These are phyloP conservation scores for Diaporthe vaccinii DNA, from an alignment of 2,329 filamentous ascomycete species.

Conservation along the genomic window DNA sequence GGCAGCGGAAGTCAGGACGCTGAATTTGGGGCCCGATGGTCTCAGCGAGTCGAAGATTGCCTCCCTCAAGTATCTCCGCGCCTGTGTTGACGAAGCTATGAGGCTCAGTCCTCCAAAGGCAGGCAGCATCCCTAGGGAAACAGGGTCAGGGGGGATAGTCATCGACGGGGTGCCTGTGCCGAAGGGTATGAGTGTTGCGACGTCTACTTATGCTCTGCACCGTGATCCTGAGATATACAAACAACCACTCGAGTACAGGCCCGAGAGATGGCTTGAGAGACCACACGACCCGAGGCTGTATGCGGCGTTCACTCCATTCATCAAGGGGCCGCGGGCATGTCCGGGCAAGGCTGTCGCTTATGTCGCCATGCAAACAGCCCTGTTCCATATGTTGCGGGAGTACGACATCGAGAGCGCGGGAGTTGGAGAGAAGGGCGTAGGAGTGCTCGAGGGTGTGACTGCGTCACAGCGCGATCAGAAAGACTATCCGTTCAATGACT, in stretches of 20 bases:
- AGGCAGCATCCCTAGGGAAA: slow-evolving; percentile 5
- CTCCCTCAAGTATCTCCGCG: slow-evolving; percentile 23
- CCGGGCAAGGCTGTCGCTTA: slow-evolving; percentile 20
- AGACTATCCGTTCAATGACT: slow-evolving; percentile 24
- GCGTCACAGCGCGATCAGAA: not conserved
- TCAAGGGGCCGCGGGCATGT: slow-evolving; percentile 5
- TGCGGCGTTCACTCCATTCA: not conserved
- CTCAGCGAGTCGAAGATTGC: not conserved
- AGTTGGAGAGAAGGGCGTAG: accelerated
- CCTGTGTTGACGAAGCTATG: slow-evolving; percentile 4
- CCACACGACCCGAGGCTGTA: slow-evolving; percentile 12
- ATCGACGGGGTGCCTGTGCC: not conserved
- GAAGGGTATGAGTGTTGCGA: not conserved
- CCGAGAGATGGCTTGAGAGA: slow-evolving; percentile 1
- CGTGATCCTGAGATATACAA: slow-evolving; percentile 20
- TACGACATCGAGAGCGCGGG: not conserved
- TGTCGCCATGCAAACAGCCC: not conserved
- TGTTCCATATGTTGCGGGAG: slow-evolving; percentile 4
- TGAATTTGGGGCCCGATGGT: not conserved
- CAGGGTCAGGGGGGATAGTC: not conserved
- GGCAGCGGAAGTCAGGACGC: not conserved
- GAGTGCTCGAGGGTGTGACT: not conserved
- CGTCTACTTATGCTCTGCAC: not conserved
- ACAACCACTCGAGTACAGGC: not conserved
- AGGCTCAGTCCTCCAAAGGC: slow-evolving; percentile 15